A percentile compares a stretch with the other conserved stretches of the same genome.
These are phyloP conservation scores for Pelargonium cotyledonis DNA, from an alignment of 441 rosid species.

Conservation along the genomic window DNA sequence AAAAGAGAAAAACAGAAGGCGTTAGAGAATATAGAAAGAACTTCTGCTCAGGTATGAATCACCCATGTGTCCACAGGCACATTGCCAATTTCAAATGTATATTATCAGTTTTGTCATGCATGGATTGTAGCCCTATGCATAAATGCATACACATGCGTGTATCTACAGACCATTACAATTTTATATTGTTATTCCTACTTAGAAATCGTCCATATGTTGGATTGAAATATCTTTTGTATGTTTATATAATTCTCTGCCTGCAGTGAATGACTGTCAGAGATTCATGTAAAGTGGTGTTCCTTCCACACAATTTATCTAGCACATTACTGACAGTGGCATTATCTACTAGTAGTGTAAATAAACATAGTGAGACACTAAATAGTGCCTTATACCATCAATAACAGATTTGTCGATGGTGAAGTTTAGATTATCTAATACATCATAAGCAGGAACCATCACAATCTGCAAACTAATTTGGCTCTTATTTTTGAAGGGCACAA, in stretches of 20 bases:
- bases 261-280: background rate
- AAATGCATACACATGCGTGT: background rate
- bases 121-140: conserved; percentile 5
- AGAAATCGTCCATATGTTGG: background rate
- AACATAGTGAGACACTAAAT: conserved; percentile 2
- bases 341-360: background rate
- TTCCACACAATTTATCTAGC: background rate
- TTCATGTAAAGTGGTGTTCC: background rate
- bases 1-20: conserved; percentile 67
- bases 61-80: background rate
- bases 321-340: background rate
- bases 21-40: conserved; percentile 61
- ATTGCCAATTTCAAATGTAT: background rate
- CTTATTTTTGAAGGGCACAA: conserved; percentile 1
- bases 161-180: background rate
- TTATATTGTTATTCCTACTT: background rate
- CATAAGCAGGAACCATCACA: background rate
- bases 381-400: background rate
- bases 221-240: background rate
- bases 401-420: background rate
- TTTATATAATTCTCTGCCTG: background rate
- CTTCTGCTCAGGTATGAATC: conserved; percentile 63
- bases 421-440: background rate
- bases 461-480: background rate
- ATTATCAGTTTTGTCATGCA: conserved; percentile 6